Base-by-base conservation (phyloP, 2,329 filamentous ascomycete genomes). In the Neofusicoccum sp. region DNA sequence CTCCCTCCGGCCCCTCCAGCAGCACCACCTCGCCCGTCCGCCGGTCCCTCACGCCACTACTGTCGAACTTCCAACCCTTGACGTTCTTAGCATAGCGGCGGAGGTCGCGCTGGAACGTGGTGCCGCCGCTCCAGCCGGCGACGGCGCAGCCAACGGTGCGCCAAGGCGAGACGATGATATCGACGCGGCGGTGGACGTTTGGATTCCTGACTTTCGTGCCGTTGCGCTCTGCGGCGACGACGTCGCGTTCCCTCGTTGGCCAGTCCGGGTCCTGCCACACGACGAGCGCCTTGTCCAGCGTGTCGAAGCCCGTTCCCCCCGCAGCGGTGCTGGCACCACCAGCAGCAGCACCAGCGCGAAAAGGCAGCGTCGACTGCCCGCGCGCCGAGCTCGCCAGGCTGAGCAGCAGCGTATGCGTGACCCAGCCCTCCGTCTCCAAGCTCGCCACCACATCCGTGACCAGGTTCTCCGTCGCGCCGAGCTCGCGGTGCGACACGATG, bases 131-230 rank as follows among this genome's bases (percentile, higher is more conserved):
- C 95, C 94, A 98, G 1, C 93, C 93, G 16, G 94, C 79, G 3
- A 98, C 84, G 0, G 93, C 94, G 69, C 93, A 97, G 0, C 95
- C 94, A 0, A 91, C 87, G 0, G 92, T 96, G 62, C 88, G 89
- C 91, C 94, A 97, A 0, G 93, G 92, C 28, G 87, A 88, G 65
- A 98, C 82, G 67, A 98, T 94, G 64, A 98, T 97, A 72, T 98
- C 94, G 1, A 98, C 93, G 49, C 94, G 84, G 22, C 93, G 86
- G 72, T 97, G 94, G 0, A 85, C 83, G 68, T 92, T 92, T 0
- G 87, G 84, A 65, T 93, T 93, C 70, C 84, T 85, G 1, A 77
- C 74, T 52, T 74, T 72, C 1, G 76, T 68, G 22, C 22, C 22
- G 2, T 22, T 22, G 1, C 22, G 37, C 49, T 79, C 69, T 1